A percentile compares a stretch with the other conserved stretches of the same genome.
Evolutionary conservation across 345 rosid species (phyloP).

Genomic region (Excoecaria agallocha): DNA sequence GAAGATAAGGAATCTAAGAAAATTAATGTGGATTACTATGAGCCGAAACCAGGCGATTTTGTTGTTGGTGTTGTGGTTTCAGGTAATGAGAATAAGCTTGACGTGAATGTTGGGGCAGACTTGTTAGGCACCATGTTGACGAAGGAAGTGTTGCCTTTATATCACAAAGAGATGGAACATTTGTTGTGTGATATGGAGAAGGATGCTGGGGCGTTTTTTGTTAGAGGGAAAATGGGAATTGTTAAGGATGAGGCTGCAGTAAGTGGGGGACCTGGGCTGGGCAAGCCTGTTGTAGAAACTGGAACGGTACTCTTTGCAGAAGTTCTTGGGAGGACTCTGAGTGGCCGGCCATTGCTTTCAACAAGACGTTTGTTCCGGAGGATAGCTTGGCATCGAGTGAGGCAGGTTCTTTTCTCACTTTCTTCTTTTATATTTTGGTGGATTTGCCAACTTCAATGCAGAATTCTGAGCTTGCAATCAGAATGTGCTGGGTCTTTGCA

Average conservation of each 20-base stretch:
- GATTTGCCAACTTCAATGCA: background rate
- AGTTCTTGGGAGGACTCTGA: conserved; percentile 87
- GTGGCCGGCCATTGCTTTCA: conserved; percentile 90
- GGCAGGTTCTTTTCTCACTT: conserved; percentile 91
- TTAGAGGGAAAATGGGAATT: conserved; percentile 79
- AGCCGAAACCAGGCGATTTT: conserved; percentile 75
- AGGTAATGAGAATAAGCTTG: conserved; percentile 88
- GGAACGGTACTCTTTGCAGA: conserved; percentile 85
- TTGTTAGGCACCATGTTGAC: conserved; percentile 92
- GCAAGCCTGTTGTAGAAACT: conserved; percentile 75
- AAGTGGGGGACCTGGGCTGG: conserved; percentile 39
- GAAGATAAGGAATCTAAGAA: conserved; percentile 34
- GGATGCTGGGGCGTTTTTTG: conserved; percentile 54
- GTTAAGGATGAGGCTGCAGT: conserved; percentile 59
- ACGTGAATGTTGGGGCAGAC: conserved; percentile 84
- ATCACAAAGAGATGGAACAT: conserved; percentile 65
- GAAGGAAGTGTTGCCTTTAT: conserved; percentile 84
- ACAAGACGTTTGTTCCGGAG: conserved; percentile 61
- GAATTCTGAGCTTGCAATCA: too few relatives aligned
- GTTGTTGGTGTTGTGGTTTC: conserved; percentile 97
- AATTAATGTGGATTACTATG: conserved; percentile 67
- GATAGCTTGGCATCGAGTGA: conserved; percentile 91
- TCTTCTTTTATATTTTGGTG: conserved; percentile 3
- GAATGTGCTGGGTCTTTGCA: background rate
- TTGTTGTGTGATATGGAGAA: conserved; percentile 63